Percentiles rank a stretch among this genome's conserved stretches.
These are phyloP conservation scores for Tanacetum coccineum DNA, from an alignment of 129 eudicot species.

Conservation along the genomic window DNA sequence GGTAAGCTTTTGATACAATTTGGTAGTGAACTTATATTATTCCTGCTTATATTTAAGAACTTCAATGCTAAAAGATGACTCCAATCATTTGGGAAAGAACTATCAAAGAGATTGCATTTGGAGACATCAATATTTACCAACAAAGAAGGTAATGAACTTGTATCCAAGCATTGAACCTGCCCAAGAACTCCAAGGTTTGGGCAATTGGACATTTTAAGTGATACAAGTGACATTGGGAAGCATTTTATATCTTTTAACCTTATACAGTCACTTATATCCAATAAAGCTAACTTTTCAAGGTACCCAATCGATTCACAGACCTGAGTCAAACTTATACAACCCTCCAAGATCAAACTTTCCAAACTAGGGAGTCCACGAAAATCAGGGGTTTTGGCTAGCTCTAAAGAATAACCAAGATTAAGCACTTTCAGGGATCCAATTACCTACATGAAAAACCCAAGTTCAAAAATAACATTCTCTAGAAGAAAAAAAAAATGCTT, in stretches of 20 bases:
- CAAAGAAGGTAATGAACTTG: not conserved
- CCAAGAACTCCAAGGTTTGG: slow-evolving; percentile 11
- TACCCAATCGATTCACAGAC: slow-evolving; percentile 3
- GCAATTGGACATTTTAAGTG: slow-evolving; percentile 12
- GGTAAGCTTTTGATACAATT: slow-evolving; percentile 11
- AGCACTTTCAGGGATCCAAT: slow-evolving; percentile 15
- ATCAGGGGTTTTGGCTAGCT: slow-evolving; percentile 18
- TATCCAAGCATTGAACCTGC: slow-evolving; percentile 10
- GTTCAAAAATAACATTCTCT: not conserved
- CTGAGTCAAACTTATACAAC: slow-evolving; percentile 15
- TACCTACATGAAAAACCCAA: slow-evolving; percentile 2
- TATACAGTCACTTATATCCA: slow-evolving; percentile 4
- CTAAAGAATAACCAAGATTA: slow-evolving; percentile 13
- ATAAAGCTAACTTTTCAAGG: slow-evolving; percentile 9
- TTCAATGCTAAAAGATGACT: not conserved
- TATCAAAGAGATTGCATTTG: slow-evolving; percentile 6
- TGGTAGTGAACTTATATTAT: slow-evolving; percentile 11
- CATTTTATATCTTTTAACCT: too few species aligned
- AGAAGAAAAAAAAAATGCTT: too few species aligned
- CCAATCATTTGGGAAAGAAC: slow-evolving; percentile 21
- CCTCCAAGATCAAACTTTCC: slow-evolving; percentile 17
- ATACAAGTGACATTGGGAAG: slow-evolving; percentile 3
- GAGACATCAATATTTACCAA: slow-evolving; percentile 10
- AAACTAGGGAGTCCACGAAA: slow-evolving; percentile 14
- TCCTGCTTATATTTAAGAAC: not conserved